Base-by-base conservation (phyloP, 1,284 basidiomycete genomes). In the Ceratobasidium sp. region DNA sequence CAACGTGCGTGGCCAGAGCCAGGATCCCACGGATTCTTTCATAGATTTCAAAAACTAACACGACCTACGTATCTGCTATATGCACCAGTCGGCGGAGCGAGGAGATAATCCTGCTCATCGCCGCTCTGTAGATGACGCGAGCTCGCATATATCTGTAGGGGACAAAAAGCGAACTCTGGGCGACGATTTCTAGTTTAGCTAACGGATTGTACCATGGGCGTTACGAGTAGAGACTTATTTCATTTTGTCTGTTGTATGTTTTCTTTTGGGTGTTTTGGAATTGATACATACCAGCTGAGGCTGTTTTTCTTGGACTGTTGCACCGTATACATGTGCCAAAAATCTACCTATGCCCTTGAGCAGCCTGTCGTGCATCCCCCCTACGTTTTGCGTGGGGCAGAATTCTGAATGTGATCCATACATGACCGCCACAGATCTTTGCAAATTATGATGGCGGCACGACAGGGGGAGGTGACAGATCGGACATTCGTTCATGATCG, bases 1-100 rank as follows among this genome's bases (percentile, higher is more conserved):
- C 47, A 64, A 57, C 49, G 64, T 69, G 32, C n/a, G 64, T 55
- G 35, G 64, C 35, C 13, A 18, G 14, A 67, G 43, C 2, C 35
- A 55, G 50, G 38, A 41, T 21, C 50, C 32, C 26, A 50, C 50
- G 47, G 50, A 30, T 66, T 66, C 30, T n/a, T 50, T 54, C 63
- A 35, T 38, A 21, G 32, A 52, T 41, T 11, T 43, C 32, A 54
- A 66, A 21, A 28, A 35, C 55, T 58, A 35, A 58, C 52, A 16
- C 35, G 35, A 38, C 35, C 35, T 11, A 4, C 35, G 35, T 38
- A 4, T 38, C 11, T 58, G 55, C 16, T 35, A 55, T 7, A 28
- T 28, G 28, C 8, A 18, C n/a, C 38, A 58, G 55, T 58, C 55
- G 55, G 55, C 32, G 32, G 55, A 58, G 32, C 55, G 55, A 16